Conservation (phyloP, 345 rosid species). For the Pugionium dolabratum region DNA sequence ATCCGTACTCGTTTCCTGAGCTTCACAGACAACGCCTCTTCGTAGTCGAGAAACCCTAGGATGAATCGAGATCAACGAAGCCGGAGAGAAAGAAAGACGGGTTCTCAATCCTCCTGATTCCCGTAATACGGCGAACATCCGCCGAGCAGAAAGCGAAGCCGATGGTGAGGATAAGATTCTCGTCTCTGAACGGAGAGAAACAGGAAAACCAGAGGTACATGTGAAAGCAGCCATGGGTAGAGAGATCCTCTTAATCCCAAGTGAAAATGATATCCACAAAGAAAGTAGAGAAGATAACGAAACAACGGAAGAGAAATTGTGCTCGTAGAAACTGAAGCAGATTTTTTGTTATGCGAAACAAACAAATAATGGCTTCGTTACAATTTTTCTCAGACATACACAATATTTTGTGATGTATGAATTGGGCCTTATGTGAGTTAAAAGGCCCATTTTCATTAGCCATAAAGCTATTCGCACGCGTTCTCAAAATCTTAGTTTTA, state of each 20-base stretch:
- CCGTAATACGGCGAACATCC: slow-evolving; percentile 37
- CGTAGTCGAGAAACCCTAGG: slow-evolving; percentile 45
- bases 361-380: slow-evolving; percentile 6
- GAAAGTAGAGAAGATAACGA: not conserved
- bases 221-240: slow-evolving; percentile 47
- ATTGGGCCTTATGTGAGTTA: not conserved
- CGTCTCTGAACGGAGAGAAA: slow-evolving; percentile 41
- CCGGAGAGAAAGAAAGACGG: slow-evolving; percentile 39
- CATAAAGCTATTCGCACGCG: too few relatives aligned
- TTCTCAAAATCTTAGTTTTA: too few relatives aligned
- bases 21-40: slow-evolving; percentile 54
- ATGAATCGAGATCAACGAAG: slow-evolving; percentile 37
- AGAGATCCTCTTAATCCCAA: slow-evolving; percentile 32
- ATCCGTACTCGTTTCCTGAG: slow-evolving; percentile 51
- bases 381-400: not conserved
- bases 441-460: too few relatives aligned
- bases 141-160: slow-evolving; percentile 35
- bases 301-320: slow-evolving; percentile 23
- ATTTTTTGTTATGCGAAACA: not conserved
- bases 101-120: slow-evolving; percentile 53
- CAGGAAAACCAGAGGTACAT: slow-evolving; percentile 37
- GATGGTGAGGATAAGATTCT: slow-evolving; percentile 20
- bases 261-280: slow-evolving; percentile 33
- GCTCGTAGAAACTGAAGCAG: not conserved
- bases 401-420: not conserved